These are phyloP conservation scores for Aspergillus brunneoviolaceus DNA, from an alignment of 2,329 filamentous ascomycete species.

Conservation along the genomic window DNA sequence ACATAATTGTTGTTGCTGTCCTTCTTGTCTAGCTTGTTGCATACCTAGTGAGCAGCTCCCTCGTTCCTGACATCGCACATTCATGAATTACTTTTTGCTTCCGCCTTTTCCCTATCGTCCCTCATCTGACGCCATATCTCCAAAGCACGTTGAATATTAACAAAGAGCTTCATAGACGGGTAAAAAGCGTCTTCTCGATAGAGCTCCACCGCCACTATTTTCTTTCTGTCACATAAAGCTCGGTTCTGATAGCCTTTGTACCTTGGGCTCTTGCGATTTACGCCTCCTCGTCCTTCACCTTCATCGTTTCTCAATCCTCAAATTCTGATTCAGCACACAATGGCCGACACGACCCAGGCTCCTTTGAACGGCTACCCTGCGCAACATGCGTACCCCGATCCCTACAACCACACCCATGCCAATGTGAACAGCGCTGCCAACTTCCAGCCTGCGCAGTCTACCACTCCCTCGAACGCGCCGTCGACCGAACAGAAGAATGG, in stretches of 20 bases:
- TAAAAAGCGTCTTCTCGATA: slow-evolving; percentile 23
- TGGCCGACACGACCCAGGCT: slow-evolving; percentile 43
- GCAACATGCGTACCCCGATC: slow-evolving; percentile 41
- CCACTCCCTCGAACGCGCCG: slow-evolving; percentile 40
- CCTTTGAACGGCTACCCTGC: slow-evolving; percentile 44
- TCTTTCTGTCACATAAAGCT: slow-evolving; percentile 17
- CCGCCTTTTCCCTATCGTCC: slow-evolving; percentile 7
- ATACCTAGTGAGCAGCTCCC: background rate
- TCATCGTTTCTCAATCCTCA: slow-evolving; percentile 9
- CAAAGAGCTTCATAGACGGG: slow-evolving; percentile 21
- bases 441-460: slow-evolving; percentile 42
- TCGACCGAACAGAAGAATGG: slow-evolving; percentile 41
- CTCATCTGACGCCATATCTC: slow-evolving; percentile 2
- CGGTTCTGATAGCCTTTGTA: slow-evolving; percentile 11
- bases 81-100: slow-evolving; percentile 8
- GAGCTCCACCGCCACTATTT: slow-evolving; percentile 13
- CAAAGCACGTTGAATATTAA: slow-evolving; percentile 16
- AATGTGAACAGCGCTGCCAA: slow-evolving; percentile 37
- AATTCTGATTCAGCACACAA: slow-evolving; percentile 26
- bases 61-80: background rate
- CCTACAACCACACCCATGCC: slow-evolving; percentile 36
- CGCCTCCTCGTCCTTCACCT: background rate
- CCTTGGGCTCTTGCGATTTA: slow-evolving; percentile 5
- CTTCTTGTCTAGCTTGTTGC: slow-evolving; percentile 16
- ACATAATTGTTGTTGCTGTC: slow-evolving; percentile 19